Conservation (phyloP, 148 eudicot species). For the Diospyros lotus region DNA sequence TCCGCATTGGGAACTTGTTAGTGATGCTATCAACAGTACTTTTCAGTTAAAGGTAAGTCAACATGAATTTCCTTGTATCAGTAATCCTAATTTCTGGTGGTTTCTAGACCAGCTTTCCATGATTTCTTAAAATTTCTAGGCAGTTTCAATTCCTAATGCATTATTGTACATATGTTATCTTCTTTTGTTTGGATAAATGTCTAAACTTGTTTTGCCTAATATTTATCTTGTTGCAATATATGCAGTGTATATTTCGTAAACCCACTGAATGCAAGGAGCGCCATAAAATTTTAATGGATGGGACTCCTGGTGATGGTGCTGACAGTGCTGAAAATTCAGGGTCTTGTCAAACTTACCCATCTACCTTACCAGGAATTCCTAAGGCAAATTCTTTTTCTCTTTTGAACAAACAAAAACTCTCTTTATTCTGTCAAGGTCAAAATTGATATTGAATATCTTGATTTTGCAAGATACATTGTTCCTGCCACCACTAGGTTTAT, state of each 20-base stretch:
- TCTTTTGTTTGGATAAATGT: background rate
- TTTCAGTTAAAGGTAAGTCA: slow-evolving; percentile 73
- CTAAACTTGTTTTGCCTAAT: background rate
- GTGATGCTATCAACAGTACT: slow-evolving; percentile 84
- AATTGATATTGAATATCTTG: background rate
- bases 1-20: slow-evolving; percentile 95
- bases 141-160: background rate
- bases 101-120: background rate
- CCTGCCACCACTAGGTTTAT: slow-evolving; percentile 4
- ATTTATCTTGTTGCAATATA: slow-evolving; percentile 8
- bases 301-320: slow-evolving; percentile 80
- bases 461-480: background rate
- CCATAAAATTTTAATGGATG: slow-evolving; percentile 68
- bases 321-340: slow-evolving; percentile 97
- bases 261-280: slow-evolving; percentile 91
- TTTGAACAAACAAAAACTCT: background rate
- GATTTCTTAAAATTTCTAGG: background rate
- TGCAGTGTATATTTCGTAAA: slow-evolving; percentile 74
- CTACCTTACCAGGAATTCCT: slow-evolving; percentile 95
- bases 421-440: background rate
- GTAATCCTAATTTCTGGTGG: slow-evolving; percentile 2
- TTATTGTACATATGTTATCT: background rate
- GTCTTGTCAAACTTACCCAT: slow-evolving; percentile 83
- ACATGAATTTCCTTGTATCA: background rate
- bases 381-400: slow-evolving; percentile 43